Base-by-base conservation (phyloP, 2,329 filamentous ascomycete genomes). In the Cladophialophora carrionii region DNA sequence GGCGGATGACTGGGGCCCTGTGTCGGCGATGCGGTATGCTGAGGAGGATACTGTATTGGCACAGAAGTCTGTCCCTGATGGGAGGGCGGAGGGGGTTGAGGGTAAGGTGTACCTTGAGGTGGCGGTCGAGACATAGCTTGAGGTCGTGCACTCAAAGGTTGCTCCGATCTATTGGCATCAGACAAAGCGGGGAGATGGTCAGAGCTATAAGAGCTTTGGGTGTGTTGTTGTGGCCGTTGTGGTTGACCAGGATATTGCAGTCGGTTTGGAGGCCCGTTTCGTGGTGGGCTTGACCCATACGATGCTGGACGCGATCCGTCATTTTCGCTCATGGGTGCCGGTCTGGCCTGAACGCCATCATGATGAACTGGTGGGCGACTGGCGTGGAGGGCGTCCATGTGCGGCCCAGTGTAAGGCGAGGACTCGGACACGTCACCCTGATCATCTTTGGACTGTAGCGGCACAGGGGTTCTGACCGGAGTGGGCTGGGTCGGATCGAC, bases 391-490 rank as follows among this genome's bases (percentile, higher is more conserved):
- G 62, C 56, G 24, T 61, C 65, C 31, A 62, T 59, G 41, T 63
- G 61, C 12, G 67, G 34, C 34, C 56, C 56, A 20, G 62, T 52
- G 37, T 63, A 61, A 60, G 62, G 43, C 41, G 65, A 61, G 20
- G 60, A 26, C n/a, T 75, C 71, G 43, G 63, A 66, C 63, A 68
- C 66, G 56, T 80, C 78, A 24, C 74, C 68, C 68, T 80, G 83
- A 12, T 81, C 83, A 70, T 93, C 91, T 78, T 96, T 96, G 22
- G 92, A 93, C 78, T 96, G 91, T 57, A 96, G 84, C 65, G 89
- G 90, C 70, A 93, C 84, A 57, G 88, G 85, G 57, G 83, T 79
- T 71, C 88, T 85, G 71, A 90, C 87, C 73, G 80, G 87, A 66
- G 90, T 88, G 34, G 89, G 87, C 78, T 94, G 96, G 69, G 89